phyloP scores from a whole-genome alignment of 164 flowering plant species.

The Tetracentron sinense region DNA sequence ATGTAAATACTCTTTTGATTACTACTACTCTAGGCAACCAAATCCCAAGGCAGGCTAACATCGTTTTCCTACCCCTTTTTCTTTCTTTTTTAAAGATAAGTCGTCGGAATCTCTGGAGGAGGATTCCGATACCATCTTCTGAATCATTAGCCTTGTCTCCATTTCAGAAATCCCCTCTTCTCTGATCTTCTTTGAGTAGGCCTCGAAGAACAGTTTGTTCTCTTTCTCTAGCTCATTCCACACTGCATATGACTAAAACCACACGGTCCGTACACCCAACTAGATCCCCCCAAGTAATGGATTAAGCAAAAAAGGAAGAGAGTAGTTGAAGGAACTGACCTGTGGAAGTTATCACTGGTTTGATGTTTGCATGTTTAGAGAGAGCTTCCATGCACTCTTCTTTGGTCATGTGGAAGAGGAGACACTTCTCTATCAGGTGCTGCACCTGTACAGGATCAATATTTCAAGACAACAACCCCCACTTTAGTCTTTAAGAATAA shows the following conservation, averaged over 20 bases:
- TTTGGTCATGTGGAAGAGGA: constrained; percentile 67
- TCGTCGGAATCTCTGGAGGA: too few species aligned
- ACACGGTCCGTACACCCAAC: too few species aligned
- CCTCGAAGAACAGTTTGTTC: constrained; percentile 83
- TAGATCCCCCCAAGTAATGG: too few species aligned
- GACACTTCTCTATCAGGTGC: constrained; percentile 80
- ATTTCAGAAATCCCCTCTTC: constrained; percentile 31
- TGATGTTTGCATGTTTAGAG: constrained; percentile 76
- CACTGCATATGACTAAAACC: too few species aligned
- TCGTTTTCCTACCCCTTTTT: too few species aligned
- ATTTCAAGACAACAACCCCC: neutral
- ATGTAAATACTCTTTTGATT: too few species aligned
- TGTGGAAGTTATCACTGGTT: constrained; percentile 76
- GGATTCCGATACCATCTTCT: constrained; percentile 48
- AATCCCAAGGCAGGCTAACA: too few species aligned
- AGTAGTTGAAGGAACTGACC: constrained; percentile 36
- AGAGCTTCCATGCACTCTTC: constrained; percentile 93
- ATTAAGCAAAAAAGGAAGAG: too few species aligned
- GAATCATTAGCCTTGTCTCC: constrained; percentile 38
- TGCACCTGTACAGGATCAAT: constrained; percentile 58
- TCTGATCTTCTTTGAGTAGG: constrained; percentile 38
- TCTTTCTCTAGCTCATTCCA: constrained; percentile 93
- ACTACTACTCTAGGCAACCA: too few species aligned
- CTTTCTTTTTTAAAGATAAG: constrained; percentile 7
- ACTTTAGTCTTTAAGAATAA: neutral